Percentiles rank a stretch among this genome's conserved stretches.
Conservation (phyloP, 257 asterid species). For the Buddleja alternifolia region DNA sequence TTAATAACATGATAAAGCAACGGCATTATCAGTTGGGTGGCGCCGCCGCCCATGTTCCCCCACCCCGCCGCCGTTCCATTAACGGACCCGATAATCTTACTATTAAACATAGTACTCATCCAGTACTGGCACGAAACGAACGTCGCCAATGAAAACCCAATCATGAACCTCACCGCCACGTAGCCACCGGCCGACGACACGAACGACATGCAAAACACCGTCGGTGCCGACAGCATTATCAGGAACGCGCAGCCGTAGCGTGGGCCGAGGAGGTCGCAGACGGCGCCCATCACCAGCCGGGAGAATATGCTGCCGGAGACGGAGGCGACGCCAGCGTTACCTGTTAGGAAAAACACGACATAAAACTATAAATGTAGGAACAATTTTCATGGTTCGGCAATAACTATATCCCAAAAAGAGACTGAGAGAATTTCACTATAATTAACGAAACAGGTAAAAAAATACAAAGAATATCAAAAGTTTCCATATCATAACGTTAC, state of each 20-base stretch:
- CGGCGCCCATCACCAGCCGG: constrained; percentile 38
- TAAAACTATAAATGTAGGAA: no score
- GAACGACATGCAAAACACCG: constrained; percentile 45
- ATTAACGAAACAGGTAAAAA: no score
- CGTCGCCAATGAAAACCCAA: constrained; percentile 38
- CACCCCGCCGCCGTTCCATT: constrained; percentile 39
- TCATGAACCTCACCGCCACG: constrained; percentile 40
- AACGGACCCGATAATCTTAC: constrained; percentile 31
- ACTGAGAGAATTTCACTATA: no score
- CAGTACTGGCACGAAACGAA: constrained; percentile 40
- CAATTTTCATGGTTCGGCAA: no score
- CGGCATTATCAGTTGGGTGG: constrained; percentile 40
- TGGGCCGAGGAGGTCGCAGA: constrained; percentile 40
- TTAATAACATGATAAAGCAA: constrained; percentile 27
- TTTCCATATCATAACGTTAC: no score
- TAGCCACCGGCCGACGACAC: constrained; percentile 37
- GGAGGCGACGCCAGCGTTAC: constrained; percentile 42
- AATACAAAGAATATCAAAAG: no score
- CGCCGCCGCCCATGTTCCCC: constrained; percentile 41
- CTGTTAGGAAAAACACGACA: no score
- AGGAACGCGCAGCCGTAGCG: constrained; percentile 42
- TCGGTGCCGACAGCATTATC: constrained; percentile 32
- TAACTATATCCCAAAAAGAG: no score
- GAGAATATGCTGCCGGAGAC: constrained; percentile 43
- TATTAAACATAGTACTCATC: constrained; percentile 34